phyloP scores from a whole-genome alignment of 2,329 filamentous ascomycete genomes.

The Diplodia intermedia region DNA sequence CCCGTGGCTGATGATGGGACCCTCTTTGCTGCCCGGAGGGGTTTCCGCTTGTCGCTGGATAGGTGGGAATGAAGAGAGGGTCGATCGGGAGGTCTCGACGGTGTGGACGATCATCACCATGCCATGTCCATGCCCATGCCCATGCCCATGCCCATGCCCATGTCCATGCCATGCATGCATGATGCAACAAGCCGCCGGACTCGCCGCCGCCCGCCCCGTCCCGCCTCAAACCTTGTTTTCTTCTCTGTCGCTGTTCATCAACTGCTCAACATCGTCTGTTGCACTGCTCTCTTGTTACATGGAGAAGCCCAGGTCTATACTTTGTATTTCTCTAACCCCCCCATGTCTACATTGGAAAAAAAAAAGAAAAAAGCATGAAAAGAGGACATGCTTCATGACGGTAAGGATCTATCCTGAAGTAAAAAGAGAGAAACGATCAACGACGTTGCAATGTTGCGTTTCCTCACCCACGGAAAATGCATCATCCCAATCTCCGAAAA shows the following conservation, averaged over 20 bases:
- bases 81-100: background rate
- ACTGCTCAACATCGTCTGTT: background rate
- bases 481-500: constrained; percentile 6
- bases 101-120: background rate
- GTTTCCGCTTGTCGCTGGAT: background rate
- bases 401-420: background rate
- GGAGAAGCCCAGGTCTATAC: constrained; percentile 11
- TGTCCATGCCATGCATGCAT: background rate
- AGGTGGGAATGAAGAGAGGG: too few relatives aligned
- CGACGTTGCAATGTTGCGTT: background rate
- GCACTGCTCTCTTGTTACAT: background rate
- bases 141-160: too few relatives aligned
- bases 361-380: background rate
- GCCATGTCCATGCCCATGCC: too few relatives aligned
- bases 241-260: too few relatives aligned
- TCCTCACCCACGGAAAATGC: background rate
- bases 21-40: background rate
- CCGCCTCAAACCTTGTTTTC: too few relatives aligned
- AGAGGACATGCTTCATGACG: background rate
- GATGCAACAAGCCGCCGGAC: background rate
- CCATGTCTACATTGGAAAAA: background rate
- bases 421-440: constrained; percentile 12
- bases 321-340: background rate
- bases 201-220: too few relatives aligned
- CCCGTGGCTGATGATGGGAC: too few relatives aligned